Evolutionary conservation across 116 monocot genomes (phyloP).

Genomic region (Dioscorea cayenensis): DNA sequence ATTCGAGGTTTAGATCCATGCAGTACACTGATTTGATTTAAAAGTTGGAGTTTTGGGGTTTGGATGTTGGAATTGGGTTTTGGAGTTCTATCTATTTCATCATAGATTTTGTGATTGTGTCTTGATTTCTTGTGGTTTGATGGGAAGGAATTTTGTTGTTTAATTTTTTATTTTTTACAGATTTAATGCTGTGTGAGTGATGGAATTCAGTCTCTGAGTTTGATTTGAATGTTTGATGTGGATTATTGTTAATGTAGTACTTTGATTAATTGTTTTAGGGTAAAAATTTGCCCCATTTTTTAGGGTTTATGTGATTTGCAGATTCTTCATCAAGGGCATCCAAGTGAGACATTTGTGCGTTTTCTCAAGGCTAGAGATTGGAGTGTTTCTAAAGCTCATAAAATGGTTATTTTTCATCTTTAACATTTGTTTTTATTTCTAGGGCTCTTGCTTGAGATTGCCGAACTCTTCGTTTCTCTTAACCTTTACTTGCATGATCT

Average conservation of each 20-base stretch:
- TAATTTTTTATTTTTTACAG: background rate
- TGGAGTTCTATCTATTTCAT: background rate
- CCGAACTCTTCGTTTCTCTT: background rate
- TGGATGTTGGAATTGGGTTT: background rate
- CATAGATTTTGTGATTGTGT: background rate
- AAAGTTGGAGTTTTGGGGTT: background rate
- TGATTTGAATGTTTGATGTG: background rate
- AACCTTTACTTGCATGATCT: background rate
- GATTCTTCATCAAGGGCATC: slow-evolving; percentile 79
- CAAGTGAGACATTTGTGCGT: slow-evolving; percentile 51
- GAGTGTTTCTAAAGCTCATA: slow-evolving; percentile 66
- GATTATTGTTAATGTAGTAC: slow-evolving; percentile 2
- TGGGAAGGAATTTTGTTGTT: background rate
- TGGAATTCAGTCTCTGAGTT: background rate
- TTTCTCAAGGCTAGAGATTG: slow-evolving; percentile 83
- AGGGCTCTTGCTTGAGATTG: background rate
- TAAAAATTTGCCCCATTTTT: too few species aligned
- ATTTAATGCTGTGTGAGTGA: background rate
- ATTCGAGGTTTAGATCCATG: slow-evolving; percentile 36
- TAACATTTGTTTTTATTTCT: background rate
- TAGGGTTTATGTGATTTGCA: slow-evolving; percentile 25
- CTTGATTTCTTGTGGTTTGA: background rate
- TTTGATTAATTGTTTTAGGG: too few species aligned
- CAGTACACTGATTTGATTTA: background rate
- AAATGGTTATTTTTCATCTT: slow-evolving; percentile 41